Percentiles rank a stretch among this genome's conserved stretches.
Conservation (phyloP, 345 rosid genomes). For the Aegle marmelos region DNA sequence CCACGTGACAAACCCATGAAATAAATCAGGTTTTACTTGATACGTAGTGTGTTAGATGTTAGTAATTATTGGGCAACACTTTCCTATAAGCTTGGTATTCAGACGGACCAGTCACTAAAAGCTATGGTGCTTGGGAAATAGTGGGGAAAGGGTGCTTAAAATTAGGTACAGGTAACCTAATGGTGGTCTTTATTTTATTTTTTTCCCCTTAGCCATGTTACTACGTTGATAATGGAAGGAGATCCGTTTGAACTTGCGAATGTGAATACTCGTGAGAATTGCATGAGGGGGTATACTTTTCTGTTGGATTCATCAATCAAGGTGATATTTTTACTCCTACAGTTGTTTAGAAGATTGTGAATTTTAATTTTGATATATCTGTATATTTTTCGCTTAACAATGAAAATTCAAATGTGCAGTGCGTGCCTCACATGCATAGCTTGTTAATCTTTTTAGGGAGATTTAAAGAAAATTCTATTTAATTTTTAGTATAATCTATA, state of each 20-base stretch:
- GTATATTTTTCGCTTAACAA: background rate
- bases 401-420: background rate
- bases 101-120: background rate
- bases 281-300: slow-evolving; percentile 67
- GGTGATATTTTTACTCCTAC: slow-evolving; percentile 39
- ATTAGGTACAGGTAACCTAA: background rate
- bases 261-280: slow-evolving; percentile 53
- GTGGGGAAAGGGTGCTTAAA: background rate
- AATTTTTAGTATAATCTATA: background rate
- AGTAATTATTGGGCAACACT: background rate
- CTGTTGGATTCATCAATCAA: slow-evolving; percentile 50
- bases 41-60: background rate
- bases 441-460: background rate
- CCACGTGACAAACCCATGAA: background rate
- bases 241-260: slow-evolving; percentile 58
- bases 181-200: background rate
- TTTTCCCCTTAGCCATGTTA: slow-evolving; percentile 42
- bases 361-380: background rate
- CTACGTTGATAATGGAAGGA: slow-evolving; percentile 61
- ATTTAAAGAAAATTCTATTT: too few species aligned
- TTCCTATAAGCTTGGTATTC: background rate
- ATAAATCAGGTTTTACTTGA: background rate
- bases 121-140: background rate
- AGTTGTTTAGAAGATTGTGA: background rate
- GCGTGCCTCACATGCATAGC: background rate